Evolutionary conservation across 31 red algal genomes (phyloP), one percentile per base, ranked within the genome.

Genomic region (Endocladia muricata): DNA sequence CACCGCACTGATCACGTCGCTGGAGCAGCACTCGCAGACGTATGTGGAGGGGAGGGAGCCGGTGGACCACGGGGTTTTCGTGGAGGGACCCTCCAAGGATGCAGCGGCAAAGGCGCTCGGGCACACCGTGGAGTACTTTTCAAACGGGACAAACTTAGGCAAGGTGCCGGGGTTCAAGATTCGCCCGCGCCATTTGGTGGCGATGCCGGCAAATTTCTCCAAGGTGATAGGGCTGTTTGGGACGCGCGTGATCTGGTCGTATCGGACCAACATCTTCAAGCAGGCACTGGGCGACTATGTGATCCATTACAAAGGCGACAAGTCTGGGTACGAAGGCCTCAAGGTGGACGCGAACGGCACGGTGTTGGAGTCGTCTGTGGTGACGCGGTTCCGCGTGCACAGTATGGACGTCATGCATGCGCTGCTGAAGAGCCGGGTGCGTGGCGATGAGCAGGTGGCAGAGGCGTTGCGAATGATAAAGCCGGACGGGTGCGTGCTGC

Each of bases 131-230:
- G 51, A 73, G 17, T 80, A 67, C 23, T 81, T 93, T 54, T 58
- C 61, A 2, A 72, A 59, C 35, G 70, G 81, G 4, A 35, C 69
- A 22, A 64, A 41, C 31, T 7, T 33, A 13, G 82, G 82, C 19
- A 86, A 64, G 43, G 73, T 77, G 51, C 41, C 57, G 3, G 89
- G 89, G 13, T 85, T 86, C n/a, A 93, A 86, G 61, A 70, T 93
- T 59, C 33, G 83, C 32, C 89, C 81, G 25, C 48, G 11, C 13
- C 81, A 86, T 34, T 63, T 93, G 23, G 4, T 31, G 21, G 41
- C 58, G 36, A 44, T 29, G 15, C 62, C 79, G 0, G 28, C 29
- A 26, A 37, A 71, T 26, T 93, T 70, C 55, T 40, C 30, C n/a
- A 37, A 1, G 17, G 7, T 86, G 7, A 67, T 70, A 15, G 19